phyloP scores from a whole-genome alignment of 345 rosid species.

The Boechera divaricarpa region DNA sequence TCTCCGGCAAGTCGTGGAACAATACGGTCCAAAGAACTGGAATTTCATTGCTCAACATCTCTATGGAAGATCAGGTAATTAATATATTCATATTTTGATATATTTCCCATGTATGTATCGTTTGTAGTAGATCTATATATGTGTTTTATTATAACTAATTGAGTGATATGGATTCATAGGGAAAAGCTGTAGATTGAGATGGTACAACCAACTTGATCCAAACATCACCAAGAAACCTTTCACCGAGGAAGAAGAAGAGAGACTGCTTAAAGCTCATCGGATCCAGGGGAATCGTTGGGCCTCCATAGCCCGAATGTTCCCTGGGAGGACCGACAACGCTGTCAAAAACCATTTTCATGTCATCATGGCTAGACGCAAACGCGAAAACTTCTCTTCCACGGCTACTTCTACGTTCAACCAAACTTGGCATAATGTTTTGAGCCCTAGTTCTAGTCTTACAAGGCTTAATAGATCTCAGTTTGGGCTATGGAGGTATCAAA shows the following conservation, averaged over 20 bases:
- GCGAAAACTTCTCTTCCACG: conserved; percentile 50
- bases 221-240: conserved; percentile 66
- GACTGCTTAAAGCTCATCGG: conserved; percentile 59
- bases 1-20: conserved; percentile 58
- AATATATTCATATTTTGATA: background rate
- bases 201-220: conserved; percentile 82
- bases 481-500: conserved; percentile 46
- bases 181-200: conserved; percentile 78
- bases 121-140: background rate
- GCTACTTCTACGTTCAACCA: conserved; percentile 28
- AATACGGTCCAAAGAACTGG: conserved; percentile 69
- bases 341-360: conserved; percentile 80
- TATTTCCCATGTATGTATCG: background rate
- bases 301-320: conserved; percentile 57
- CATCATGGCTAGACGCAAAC: conserved; percentile 63
- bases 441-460: conserved; percentile 37
- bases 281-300: conserved; percentile 79
- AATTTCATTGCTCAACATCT: conserved; percentile 68
- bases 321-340: conserved; percentile 73
- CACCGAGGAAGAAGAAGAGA: conserved; percentile 68
- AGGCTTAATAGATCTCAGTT: conserved; percentile 40
- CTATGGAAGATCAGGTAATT: conserved; percentile 62
- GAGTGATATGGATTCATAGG: conserved; percentile 43
- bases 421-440: conserved; percentile 25
- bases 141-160: background rate